phyloP scores from a whole-genome alignment of 768 basidiomycete genomes.

The Mycena metata region DNA sequence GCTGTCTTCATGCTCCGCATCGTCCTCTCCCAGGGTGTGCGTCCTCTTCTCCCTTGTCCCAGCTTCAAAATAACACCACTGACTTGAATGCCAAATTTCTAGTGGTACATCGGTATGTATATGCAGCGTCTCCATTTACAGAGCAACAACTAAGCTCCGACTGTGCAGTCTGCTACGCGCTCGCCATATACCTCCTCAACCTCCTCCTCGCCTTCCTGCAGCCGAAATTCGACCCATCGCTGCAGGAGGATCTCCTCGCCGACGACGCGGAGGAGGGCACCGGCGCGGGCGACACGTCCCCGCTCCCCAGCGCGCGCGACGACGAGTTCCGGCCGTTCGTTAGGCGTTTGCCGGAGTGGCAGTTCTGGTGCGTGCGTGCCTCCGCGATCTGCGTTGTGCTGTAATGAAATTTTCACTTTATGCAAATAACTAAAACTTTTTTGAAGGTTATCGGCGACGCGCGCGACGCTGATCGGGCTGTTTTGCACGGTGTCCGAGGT shows the following conservation, averaged over 20 bases:
- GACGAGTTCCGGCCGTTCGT: slow-evolving; percentile 99
- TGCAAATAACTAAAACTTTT: not conserved
- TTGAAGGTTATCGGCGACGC: slow-evolving; percentile 89
- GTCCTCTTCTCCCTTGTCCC: slow-evolving; percentile 46
- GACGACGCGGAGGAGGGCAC: slow-evolving; percentile 98
- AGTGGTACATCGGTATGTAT: slow-evolving; percentile 94
- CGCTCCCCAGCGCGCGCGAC: slow-evolving; percentile 79
- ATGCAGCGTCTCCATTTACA: slow-evolving; percentile 35
- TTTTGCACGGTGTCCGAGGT: slow-evolving; percentile 84
- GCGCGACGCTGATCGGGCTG: slow-evolving; percentile 86
- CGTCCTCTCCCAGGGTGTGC: slow-evolving; percentile 89
- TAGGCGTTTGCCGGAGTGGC: slow-evolving; percentile 94
- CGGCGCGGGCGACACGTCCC: slow-evolving; percentile 59
- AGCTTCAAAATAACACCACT: not conserved
- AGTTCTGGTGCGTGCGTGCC: slow-evolving; percentile 80
- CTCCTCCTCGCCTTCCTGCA: slow-evolving; percentile 97
- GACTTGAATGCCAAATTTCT: slow-evolving; percentile 33
- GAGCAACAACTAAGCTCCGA: not conserved
- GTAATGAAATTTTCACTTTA: too few species aligned
- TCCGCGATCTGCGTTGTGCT: not conserved
- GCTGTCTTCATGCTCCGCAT: slow-evolving; percentile 88
- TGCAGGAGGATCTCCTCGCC: slow-evolving; percentile 93
- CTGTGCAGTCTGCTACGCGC: slow-evolving; percentile 57
- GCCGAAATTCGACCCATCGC: slow-evolving; percentile 97
- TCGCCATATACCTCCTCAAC: slow-evolving; percentile 96